Evolutionary conservation across 2,329 filamentous ascomycete species (phyloP).

Genomic region (Colletotrichum gloeosporioides): DNA sequence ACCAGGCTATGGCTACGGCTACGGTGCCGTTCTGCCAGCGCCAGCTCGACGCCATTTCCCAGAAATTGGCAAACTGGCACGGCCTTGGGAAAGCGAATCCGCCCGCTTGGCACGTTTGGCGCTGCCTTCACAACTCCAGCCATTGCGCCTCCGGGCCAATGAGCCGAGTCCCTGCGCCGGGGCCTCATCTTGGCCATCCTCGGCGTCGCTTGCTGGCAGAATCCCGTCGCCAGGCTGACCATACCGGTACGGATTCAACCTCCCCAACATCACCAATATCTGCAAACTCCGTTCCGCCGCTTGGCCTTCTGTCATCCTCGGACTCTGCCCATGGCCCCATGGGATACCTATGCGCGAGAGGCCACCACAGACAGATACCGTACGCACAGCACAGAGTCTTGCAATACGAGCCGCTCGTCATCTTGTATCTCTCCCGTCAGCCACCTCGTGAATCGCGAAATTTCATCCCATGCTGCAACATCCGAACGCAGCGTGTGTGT

Average conservation of each 20-base stretch:
- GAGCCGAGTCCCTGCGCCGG: not conserved
- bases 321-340: not conserved
- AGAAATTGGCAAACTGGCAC: not conserved
- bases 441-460: not conserved
- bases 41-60: not conserved
- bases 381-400: not conserved
- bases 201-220: not conserved
- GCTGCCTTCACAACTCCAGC: not conserved
- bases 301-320: not conserved
- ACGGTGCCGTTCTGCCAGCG: not conserved
- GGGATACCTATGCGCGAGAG: not conserved
- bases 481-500: not conserved
- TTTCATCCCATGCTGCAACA: not conserved
- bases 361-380: no score
- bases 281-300: not conserved
- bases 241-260: not conserved
- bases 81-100: not conserved
- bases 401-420: not conserved
- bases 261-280: not conserved
- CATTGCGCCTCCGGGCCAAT: not conserved
- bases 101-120: slow-evolving; percentile 6
- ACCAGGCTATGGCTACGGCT: not conserved
- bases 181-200: slow-evolving; percentile 6
- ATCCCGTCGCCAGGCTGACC: not conserved
- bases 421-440: not conserved